Conservation (phyloP, 306 rosid species). For the Comarum palustre region DNA sequence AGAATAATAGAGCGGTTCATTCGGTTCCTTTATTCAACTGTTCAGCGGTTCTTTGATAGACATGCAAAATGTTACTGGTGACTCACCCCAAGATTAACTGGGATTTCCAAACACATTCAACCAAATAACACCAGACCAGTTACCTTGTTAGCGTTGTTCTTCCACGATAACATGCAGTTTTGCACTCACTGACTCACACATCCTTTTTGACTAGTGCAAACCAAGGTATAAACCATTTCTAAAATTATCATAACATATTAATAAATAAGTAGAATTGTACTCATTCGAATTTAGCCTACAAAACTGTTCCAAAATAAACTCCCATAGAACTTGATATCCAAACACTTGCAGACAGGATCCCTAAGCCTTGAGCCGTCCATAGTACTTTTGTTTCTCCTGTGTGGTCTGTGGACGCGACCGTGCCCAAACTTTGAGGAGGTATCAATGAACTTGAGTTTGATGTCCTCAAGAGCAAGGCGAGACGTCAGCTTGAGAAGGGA, state of each 20-base stretch:
- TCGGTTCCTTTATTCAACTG: not conserved
- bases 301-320: not conserved
- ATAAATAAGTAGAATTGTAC: no score
- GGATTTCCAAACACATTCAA: no score
- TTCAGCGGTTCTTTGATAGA: not conserved
- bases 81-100: no score
- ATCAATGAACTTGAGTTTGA: slow-evolving; percentile 79
- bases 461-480: slow-evolving; percentile 70
- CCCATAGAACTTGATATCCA: not conserved
- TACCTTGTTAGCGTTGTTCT: no score
- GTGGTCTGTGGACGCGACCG: slow-evolving; percentile 92
- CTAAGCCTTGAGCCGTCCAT: slow-evolving; percentile 72
- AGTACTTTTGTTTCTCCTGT: slow-evolving; percentile 76
- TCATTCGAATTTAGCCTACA: no score
- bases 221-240: no score
- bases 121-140: no score
- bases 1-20: slow-evolving; percentile 19
- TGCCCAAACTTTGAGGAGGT: slow-evolving; percentile 85
- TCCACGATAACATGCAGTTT: no score
- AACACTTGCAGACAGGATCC: not conserved
- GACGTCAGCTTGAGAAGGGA: slow-evolving; percentile 81
- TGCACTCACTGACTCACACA: no score
- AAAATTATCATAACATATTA: no score
- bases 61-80: not conserved
- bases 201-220: no score